A percentile compares a stretch with the other conserved stretches of the same genome.
These are phyloP conservation scores for Mortierella sp. DNA, from an alignment of 371 early-diverging fungal species.

Conservation along the genomic window DNA sequence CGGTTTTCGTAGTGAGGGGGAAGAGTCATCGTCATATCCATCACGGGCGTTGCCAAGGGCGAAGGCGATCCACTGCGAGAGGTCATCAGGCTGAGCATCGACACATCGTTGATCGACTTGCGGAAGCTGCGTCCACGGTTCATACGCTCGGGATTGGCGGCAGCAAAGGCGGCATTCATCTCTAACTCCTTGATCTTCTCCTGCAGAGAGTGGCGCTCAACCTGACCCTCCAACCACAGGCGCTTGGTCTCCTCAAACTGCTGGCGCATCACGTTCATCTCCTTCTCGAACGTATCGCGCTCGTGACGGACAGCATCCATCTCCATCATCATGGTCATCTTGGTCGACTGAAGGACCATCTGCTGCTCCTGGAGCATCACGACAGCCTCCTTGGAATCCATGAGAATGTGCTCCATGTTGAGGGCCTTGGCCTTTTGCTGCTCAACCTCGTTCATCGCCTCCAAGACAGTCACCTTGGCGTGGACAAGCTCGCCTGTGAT, in stretches of 20 bases:
- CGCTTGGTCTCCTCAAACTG: slow-evolving; percentile 58
- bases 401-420: slow-evolving; percentile 36
- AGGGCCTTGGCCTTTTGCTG: slow-evolving; percentile 43
- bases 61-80: slow-evolving; percentile 49
- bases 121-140: slow-evolving; percentile 43
- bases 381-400: slow-evolving; percentile 56
- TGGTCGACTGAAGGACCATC: slow-evolving; percentile 35
- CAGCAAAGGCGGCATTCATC: slow-evolving; percentile 51
- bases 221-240: slow-evolving; percentile 49
- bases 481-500: slow-evolving; percentile 52
- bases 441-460: slow-evolving; percentile 56
- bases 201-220: slow-evolving; percentile 45
- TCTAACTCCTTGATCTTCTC: slow-evolving; percentile 57
- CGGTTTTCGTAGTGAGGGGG: slow-evolving; percentile 24
- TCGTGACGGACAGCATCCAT: slow-evolving; percentile 40
- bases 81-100: slow-evolving; percentile 41
- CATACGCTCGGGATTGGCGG: slow-evolving; percentile 29
- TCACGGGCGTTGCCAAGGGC: slow-evolving; percentile 31
- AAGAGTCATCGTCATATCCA: slow-evolving; percentile 21
- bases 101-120: slow-evolving; percentile 48
- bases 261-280: slow-evolving; percentile 39
- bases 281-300: slow-evolving; percentile 35
- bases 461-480: slow-evolving; percentile 50
- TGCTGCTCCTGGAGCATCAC: slow-evolving; percentile 51
- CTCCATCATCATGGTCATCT: slow-evolving; percentile 54